These are phyloP conservation scores for Pterula multifida DNA, from an alignment of 1,284 basidiomycete genomes.

Conservation along the genomic window DNA sequence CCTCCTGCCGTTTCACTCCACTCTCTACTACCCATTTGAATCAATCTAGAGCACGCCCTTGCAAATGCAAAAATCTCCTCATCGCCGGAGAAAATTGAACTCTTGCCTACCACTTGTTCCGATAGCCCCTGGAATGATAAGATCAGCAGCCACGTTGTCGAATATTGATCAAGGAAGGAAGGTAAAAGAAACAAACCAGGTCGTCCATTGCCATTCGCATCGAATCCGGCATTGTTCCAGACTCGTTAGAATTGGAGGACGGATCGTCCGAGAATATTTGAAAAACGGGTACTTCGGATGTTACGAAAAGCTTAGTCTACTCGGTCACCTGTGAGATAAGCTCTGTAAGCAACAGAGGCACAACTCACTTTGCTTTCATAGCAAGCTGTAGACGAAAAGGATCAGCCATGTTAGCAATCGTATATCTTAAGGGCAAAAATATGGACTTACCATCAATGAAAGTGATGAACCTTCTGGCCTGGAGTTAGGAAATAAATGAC, in stretches of 20 bases:
- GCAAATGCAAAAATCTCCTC: slow-evolving; percentile 95
- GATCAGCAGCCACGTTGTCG: not conserved
- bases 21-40: slow-evolving; percentile 84
- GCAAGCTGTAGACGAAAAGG: slow-evolving; percentile 41
- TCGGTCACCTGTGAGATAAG: slow-evolving; percentile 4
- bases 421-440: not conserved
- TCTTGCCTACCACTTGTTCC: slow-evolving; percentile 60
- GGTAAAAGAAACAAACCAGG: slow-evolving; percentile 38
- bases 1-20: slow-evolving; percentile 64
- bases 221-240: slow-evolving; percentile 53
- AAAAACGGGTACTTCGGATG: slow-evolving; percentile 83
- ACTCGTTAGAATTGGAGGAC: slow-evolving; percentile 19
- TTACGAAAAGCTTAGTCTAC: slow-evolving; percentile 80
- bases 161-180: not conserved
- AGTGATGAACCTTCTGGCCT: slow-evolving; percentile 93
- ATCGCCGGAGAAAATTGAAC: slow-evolving; percentile 85
- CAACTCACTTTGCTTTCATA: slow-evolving; percentile 87
- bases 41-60: slow-evolving; percentile 79
- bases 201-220: slow-evolving; percentile 88
- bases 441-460: slow-evolving; percentile 75
- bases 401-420: slow-evolving; percentile 4
- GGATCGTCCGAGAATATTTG: slow-evolving; percentile 74
- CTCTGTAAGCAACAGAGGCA: slow-evolving; percentile 9
- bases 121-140: slow-evolving; percentile 54
- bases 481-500: slow-evolving; percentile 3